phyloP scores from a whole-genome alignment of 2,329 filamentous ascomycete genomes.

The Teratosphaeria pseudoeucalypti region DNA sequence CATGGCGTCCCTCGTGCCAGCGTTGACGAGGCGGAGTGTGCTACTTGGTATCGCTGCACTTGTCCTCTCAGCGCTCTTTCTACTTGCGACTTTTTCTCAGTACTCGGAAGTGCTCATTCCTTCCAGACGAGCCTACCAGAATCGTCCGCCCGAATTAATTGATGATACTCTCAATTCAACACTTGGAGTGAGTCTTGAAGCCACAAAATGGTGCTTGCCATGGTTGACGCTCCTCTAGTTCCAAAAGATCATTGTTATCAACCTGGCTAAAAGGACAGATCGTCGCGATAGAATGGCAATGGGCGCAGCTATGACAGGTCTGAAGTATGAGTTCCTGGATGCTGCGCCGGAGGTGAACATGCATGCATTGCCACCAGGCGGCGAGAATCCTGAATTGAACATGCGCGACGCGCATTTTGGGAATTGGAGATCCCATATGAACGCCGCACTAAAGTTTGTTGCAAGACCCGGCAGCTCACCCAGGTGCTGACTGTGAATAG shows the following conservation, averaged over 20 bases:
- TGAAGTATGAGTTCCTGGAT: slow-evolving; percentile 38
- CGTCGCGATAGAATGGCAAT: slow-evolving; percentile 42
- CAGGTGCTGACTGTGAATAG: slow-evolving; percentile 20
- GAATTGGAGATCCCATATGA: slow-evolving; percentile 19
- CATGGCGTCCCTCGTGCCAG: neutral
- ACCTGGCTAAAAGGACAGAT: slow-evolving; percentile 41
- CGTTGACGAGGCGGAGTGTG: neutral
- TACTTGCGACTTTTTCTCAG: neutral
- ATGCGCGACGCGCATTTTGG: slow-evolving; percentile 9
- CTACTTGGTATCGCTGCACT: neutral
- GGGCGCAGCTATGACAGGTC: slow-evolving; percentile 35
- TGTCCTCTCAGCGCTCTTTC: neutral
- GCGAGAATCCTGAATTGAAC: slow-evolving; percentile 15
- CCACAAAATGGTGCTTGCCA: neutral
- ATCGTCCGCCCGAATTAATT: neutral
- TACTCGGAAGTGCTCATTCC: neutral
- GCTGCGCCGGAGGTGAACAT: slow-evolving; percentile 30
- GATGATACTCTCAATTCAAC: neutral
- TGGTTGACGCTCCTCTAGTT: slow-evolving; percentile 28
- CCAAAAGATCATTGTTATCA: slow-evolving; percentile 43
- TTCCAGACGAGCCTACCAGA: neutral
- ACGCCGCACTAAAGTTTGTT: slow-evolving; percentile 13
- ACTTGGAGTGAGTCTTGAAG: neutral
- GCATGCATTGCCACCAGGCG: slow-evolving; percentile 25
- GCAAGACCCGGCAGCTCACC: neutral